Base-by-base conservation (phyloP, 2,329 filamentous ascomycete species). In the Hypomyces perniciosus region DNA sequence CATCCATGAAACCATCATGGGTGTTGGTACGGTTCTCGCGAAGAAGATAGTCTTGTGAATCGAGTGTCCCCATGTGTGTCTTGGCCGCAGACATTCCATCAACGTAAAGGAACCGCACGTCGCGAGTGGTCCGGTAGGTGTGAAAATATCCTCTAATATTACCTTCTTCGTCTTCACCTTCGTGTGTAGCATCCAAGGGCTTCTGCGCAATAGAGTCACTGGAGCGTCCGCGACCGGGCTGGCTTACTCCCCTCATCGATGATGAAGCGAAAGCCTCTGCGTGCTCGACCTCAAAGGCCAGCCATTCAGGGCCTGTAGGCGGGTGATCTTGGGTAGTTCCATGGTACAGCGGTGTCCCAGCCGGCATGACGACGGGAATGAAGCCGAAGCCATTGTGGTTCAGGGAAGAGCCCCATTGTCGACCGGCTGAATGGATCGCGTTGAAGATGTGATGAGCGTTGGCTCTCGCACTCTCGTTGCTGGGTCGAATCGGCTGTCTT, bases 231-330 rank as follows among this genome's bases (percentile, higher is more conserved):
- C 7, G 12, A 9, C 8, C 9, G 28, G 31, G 31, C 12, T 46
- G 13, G 9, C 20, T 13, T 12, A 31, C 30, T n/a, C 28, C 26
- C 12, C 7, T 31, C 8, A 46, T 12, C 31, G n/a, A 38, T 12
- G 44, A 35, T 5, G 13, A 6, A 6, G 85, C 82, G 66, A 90
- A 90, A 3, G 72, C 62, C 56, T 85, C 72, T 0, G 86, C 83
- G 65, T 90, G 87, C 59, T 90, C 86, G 4, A 85, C 77, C 63
- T 90, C 86, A 60, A 90, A 90, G 0, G 87, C 86, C 1, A 90
- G 71, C 85, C 86, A 90, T 59, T 90, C 83, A 3, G 74, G 77
- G 0, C 73, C 76, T 2, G 67, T 64, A 0, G 86, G 74, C 0
- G 73, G 69, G 1, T 75, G 65, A 1, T 69, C 57, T 0, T 60